Base-by-base conservation (phyloP, 176 grass and related monocot species). In the Phragmites australis region DNA sequence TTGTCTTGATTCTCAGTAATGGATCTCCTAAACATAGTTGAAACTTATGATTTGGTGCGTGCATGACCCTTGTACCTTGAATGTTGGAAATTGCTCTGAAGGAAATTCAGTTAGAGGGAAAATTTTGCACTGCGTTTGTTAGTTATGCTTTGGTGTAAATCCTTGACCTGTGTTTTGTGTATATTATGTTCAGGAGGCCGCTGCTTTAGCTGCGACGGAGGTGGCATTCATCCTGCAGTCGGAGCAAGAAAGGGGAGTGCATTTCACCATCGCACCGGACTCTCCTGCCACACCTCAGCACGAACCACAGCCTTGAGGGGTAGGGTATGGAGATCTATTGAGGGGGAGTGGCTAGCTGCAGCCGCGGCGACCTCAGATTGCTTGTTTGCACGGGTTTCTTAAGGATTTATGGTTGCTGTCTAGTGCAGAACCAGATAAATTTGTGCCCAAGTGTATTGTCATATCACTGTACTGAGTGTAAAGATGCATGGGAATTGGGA, bases 181-280 rank as follows among this genome's bases (percentile, higher is more conserved):
- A 23, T 25, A 61, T 37, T 84, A 4, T 74, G 52, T 75, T 61
- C 82, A 92, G 87, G 89, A 94, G 85, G 92, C 83, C 55, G 81
- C 83, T 80, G 88, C 88, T 66, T 79, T 97, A 62, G 94, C 94
- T 74, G 92, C 94, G 75, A 89, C 85, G 12, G 94, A 94, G 81
- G 90, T 97, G 74, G 90, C 92, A 79, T 97, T 94, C 83, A 97
- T 97, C 65, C 87, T 97, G 46, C 94, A 92, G 77, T 92, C 94
- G 7, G 94, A 85, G 23, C 89, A 94, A 89, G 85, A 83, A 32
- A 92, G 89, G 72, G 92, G 88, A 41, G 75, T 97, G 37, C 92
- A 97, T 66, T 94, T 94, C 70, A 92, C 94, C 78, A 94, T 92
- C 14, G 89, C 89, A 75, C 94, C 92, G 0, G 94, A 97, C 30